Conservation (phyloP, 345 rosid genomes). For the Erucastrum elatum region DNA sequence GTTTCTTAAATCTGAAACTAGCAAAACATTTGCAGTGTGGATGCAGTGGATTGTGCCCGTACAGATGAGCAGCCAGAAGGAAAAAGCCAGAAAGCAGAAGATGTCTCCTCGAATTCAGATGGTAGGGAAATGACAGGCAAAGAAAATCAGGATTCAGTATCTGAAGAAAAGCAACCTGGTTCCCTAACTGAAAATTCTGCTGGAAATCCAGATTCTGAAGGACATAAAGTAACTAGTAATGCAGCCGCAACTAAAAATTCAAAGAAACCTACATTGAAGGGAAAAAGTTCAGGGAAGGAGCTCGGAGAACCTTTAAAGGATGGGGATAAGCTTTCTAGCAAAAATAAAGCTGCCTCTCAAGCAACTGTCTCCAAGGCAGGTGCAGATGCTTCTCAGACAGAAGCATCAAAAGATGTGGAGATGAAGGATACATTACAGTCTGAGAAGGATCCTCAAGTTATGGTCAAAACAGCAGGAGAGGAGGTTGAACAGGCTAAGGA, state of each 20-base stretch:
- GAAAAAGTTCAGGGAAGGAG: constrained; percentile 42
- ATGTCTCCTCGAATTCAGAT: constrained; percentile 35
- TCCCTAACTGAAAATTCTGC: constrained; percentile 39
- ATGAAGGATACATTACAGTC: constrained; percentile 42
- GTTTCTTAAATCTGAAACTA: constrained; percentile 36
- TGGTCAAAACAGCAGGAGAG: constrained; percentile 28
- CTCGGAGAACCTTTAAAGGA: constrained; percentile 46
- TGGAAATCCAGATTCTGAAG: constrained; percentile 34
- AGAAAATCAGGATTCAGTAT: constrained; percentile 43
- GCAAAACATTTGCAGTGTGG: constrained; percentile 52
- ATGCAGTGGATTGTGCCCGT: constrained; percentile 41
- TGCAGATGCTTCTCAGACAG: constrained; percentile 41
- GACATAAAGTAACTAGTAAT: constrained; percentile 30
- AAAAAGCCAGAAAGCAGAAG: constrained; percentile 41
- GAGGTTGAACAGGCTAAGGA: constrained; percentile 36
- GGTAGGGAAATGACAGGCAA: constrained; percentile 27
- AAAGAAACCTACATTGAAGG: constrained; percentile 41
- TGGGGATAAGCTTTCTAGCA: constrained; percentile 40
- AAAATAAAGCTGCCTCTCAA: constrained; percentile 46
- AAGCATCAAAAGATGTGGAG: constrained; percentile 46
- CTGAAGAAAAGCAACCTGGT: constrained; percentile 49
- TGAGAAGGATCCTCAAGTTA: constrained; percentile 42
- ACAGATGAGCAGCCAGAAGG: constrained; percentile 46
- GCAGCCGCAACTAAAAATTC: constrained; percentile 41
- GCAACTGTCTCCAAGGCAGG: constrained; percentile 37